Evolutionary conservation across 164 flowering plant species (phyloP), one percentile per base, ranked within the genome.

Genomic region (Stephania yunnanensis): DNA sequence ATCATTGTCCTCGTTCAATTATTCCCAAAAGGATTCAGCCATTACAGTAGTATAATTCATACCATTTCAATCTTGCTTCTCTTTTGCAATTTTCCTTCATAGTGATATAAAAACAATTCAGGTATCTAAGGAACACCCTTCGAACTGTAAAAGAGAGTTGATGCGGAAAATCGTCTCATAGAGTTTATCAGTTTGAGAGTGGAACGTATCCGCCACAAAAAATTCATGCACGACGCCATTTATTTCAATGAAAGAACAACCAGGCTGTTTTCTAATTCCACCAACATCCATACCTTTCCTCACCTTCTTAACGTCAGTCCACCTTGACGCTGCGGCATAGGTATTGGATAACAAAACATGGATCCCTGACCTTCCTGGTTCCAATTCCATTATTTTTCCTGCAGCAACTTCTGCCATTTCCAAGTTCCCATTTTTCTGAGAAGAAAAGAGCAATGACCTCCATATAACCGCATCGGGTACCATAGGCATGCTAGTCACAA

Each of bases 401-500:
- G 81, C 81, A 9, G 84, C 84, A 53, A 76, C 66, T 76, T 81
- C 84, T 65, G 81, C 84, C 68, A 84, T 13, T 42, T 78, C 81
- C 10, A 76, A 64, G 52, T 81, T 75, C 45, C 79, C 74, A 64
- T 78, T 73, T 68, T 29, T 74, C 70, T 68, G 55, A 52, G 78
- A 84, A 15, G 84, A 76, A 79, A 80, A 84, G 20, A 84, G 82
- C 71, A 84, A 53, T 1, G 84, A 75, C 61, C 82, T 69, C 86
- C 86, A 84, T 48, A 81, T 80, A 71, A 80, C 84, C 3, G 69
- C 86, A 78, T 84, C 86, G 20, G 86, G 86, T 72, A 77, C 72
- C 64, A 79, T 73, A 48, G 86, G 82, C 76, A 84, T 75, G 30
- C 50, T 30, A 45, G 66, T 78, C 45, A 84, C 36, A 69, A 84